Conservation (phyloP, 108 stramenopile species). For the Cyclotella choctawhatcheeana region DNA sequence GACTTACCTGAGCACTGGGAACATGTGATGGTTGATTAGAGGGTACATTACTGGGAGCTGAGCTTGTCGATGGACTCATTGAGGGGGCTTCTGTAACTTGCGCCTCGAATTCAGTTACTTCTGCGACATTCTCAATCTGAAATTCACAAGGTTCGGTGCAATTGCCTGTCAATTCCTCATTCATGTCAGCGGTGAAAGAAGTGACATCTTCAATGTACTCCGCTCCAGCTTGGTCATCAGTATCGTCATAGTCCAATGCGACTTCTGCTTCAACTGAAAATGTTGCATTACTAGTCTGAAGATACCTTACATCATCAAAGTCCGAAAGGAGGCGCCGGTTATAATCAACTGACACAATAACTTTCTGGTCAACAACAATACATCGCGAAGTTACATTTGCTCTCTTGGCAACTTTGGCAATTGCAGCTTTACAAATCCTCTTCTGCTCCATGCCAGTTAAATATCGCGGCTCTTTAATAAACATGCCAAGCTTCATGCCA, state of each 20-base stretch:
- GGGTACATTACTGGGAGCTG: background rate
- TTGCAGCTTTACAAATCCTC: conserved; percentile 18
- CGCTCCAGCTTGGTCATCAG: background rate
- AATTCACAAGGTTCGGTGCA: conserved; percentile 6
- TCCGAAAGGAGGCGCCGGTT: background rate
- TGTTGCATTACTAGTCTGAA: background rate
- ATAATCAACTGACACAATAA: conserved; percentile 13
- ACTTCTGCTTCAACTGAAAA: conserved; percentile 1
- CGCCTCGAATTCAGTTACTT: background rate
- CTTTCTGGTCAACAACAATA: conserved; percentile 29
- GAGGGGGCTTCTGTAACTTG: conserved; percentile 3
- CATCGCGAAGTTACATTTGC: conserved; percentile 24
- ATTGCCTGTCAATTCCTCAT: conserved; percentile 6
- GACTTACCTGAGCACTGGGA: too few relatives aligned
- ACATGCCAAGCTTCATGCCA: conserved; percentile 9
- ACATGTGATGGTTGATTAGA: too few relatives aligned
- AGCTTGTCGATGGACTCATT: background rate
- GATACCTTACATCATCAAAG: conserved; percentile 1
- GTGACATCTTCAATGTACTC: conserved; percentile 5
- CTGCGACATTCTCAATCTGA: conserved; percentile 8
- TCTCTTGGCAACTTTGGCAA: conserved; percentile 12
- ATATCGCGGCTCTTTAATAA: conserved; percentile 21
- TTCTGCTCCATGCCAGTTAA: conserved; percentile 28
- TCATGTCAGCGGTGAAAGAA: conserved; percentile 3
- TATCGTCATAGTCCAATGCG: background rate